Conservation (phyloP, 768 basidiomycete species). For the Termitomyces sp. region DNA sequence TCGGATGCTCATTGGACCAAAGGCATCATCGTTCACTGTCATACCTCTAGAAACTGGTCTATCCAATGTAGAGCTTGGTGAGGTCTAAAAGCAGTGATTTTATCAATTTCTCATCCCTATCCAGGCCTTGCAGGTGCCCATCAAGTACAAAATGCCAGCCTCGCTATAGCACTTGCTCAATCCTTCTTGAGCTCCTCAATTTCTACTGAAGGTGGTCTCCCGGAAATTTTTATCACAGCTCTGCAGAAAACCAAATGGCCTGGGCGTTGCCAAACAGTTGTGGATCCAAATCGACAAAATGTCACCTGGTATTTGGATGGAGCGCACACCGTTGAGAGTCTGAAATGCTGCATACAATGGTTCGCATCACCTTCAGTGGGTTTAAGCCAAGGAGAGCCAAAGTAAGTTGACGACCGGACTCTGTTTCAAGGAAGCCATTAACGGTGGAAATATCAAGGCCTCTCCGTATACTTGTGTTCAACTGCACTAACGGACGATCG, state of each 20-base stretch:
- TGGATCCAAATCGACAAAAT: slow-evolving; percentile 44
- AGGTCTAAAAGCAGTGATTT: slow-evolving; percentile 1
- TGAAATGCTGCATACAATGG: slow-evolving; percentile 86
- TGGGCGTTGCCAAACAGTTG: slow-evolving; percentile 85
- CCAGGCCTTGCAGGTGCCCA: slow-evolving; percentile 82
- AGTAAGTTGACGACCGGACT: slow-evolving; percentile 10
- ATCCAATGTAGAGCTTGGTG: slow-evolving; percentile 57
- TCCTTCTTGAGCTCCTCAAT: slow-evolving; percentile 47
- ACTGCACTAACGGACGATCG: slow-evolving; percentile 89
- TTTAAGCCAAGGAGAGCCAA: slow-evolving; percentile 23
- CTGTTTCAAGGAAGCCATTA: background rate
- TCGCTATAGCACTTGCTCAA: slow-evolving; percentile 72
- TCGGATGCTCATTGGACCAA: background rate
- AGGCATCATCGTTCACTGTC: slow-evolving; percentile 3
- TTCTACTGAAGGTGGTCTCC: slow-evolving; percentile 30
- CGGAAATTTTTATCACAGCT: slow-evolving; percentile 51
- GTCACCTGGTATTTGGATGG: slow-evolving; percentile 92
- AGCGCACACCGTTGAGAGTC: slow-evolving; percentile 90
- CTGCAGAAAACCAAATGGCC: slow-evolving; percentile 80
- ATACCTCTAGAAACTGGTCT: slow-evolving; percentile 49
- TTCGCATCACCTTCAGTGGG: slow-evolving; percentile 61
- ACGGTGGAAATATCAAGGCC: slow-evolving; percentile 17
- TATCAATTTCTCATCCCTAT: background rate
- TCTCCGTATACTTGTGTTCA: slow-evolving; percentile 77
- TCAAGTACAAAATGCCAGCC: slow-evolving; percentile 81